These are phyloP conservation scores for Castanea crenata DNA, from an alignment of 306 rosid species.

Conservation along the genomic window DNA sequence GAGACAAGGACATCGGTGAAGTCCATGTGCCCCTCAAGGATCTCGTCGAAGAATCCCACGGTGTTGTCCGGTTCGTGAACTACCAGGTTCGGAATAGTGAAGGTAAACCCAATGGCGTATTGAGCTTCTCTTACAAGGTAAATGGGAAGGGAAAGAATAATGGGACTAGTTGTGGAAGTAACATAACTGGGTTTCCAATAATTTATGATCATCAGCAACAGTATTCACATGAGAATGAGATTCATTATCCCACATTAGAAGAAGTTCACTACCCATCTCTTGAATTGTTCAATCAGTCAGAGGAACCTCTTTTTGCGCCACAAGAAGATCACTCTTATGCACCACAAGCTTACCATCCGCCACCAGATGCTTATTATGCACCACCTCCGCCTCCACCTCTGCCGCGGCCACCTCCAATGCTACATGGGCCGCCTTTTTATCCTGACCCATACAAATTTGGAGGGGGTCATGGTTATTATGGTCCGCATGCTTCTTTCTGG, in stretches of 20 bases:
- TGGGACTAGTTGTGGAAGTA: neutral
- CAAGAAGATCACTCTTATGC: neutral
- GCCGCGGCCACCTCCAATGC: neutral
- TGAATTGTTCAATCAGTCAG: neutral
- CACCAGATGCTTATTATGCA: neutral
- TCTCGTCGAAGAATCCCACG: conserved; percentile 22
- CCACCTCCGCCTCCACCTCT: conserved; percentile 6
- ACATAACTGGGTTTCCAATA: conserved; percentile 34
- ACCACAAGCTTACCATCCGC: neutral
- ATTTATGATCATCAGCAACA: neutral
- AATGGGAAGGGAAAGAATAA: neutral
- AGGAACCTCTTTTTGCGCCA: neutral
- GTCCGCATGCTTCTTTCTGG: neutral
- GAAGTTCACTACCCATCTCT: conserved; percentile 11
- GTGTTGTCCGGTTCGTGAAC: conserved; percentile 23
- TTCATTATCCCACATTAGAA: conserved; percentile 21
- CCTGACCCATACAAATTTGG: neutral
- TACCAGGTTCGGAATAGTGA: conserved; percentile 51
- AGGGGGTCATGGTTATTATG: conserved; percentile 24
- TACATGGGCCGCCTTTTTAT: neutral
- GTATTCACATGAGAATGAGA: neutral
- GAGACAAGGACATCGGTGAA: conserved; percentile 44
- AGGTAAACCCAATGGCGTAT: conserved; percentile 42
- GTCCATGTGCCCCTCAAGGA: conserved; percentile 36
- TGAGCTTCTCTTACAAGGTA: conserved; percentile 39